Conservation (phyloP, 352 stramenopile species). For the Phytophthora pisi region DNA sequence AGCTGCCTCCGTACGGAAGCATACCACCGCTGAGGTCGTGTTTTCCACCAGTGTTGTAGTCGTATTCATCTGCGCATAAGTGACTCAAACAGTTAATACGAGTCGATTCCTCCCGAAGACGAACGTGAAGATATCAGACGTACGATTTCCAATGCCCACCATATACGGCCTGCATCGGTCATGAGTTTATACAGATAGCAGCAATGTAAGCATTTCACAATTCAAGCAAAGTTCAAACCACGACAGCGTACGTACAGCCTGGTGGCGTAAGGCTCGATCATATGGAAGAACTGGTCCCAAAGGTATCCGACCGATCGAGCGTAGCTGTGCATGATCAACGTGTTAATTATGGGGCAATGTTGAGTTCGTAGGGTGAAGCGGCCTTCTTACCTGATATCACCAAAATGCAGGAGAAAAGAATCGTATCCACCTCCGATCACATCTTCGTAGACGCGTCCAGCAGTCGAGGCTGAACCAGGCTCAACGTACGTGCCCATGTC, state of each 20-base stretch:
- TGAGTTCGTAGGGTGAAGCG: not conserved
- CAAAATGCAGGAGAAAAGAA: conserved; percentile 78
- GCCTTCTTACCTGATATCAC: conserved; percentile 66
- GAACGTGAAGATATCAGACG: conserved; percentile 19
- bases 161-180: conserved; percentile 62
- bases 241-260: conserved; percentile 47
- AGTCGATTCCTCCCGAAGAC: not conserved
- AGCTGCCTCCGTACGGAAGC: conserved; percentile 47
- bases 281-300: conserved; percentile 80
- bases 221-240: not conserved
- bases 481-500: conserved; percentile 63
- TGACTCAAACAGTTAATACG: not conserved
- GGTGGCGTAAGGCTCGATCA: conserved; percentile 73
- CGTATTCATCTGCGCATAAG: conserved; percentile 60
- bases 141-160: conserved; percentile 81
- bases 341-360: no score
- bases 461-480: conserved; percentile 61
- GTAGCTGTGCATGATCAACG: conserved; percentile 45
- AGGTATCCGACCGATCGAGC: conserved; percentile 60
- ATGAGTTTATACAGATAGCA: not conserved
- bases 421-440: conserved; percentile 62
- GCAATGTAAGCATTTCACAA: conserved; percentile 4
- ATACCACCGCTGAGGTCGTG: conserved; percentile 60
- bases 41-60: conserved; percentile 61
- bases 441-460: conserved; percentile 58